Evolutionary conservation across 2,329 filamentous ascomycete species (phyloP).

Genomic region (Dothistroma septosporum): DNA sequence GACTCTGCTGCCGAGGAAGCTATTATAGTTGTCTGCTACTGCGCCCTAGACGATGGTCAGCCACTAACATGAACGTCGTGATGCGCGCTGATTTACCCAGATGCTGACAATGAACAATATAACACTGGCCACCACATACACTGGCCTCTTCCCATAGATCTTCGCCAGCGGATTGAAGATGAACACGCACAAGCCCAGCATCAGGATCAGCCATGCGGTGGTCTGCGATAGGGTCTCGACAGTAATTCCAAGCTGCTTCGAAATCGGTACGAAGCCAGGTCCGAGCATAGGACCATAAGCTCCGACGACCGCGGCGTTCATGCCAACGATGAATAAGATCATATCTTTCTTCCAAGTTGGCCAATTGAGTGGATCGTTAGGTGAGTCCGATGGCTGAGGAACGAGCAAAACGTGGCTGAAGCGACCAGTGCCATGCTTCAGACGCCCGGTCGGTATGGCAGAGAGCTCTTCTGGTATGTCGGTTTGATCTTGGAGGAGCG

Average conservation of each 20-base stretch:
- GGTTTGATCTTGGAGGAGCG: conserved; percentile 45
- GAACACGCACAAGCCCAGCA: conserved; percentile 47
- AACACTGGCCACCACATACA: conserved; percentile 46
- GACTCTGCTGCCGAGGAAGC: conserved; percentile 47
- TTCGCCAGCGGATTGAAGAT: conserved; percentile 50
- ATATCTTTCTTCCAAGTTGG: conserved; percentile 46
- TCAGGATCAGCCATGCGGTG: conserved; percentile 49
- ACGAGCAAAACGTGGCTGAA: conserved; percentile 31
- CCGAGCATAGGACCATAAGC: conserved; percentile 52
- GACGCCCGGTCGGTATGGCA: conserved; percentile 38
- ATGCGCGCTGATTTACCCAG: conserved; percentile 32
- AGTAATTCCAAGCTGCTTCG: conserved; percentile 42
- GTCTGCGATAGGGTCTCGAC: conserved; percentile 44
- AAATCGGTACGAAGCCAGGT: conserved; percentile 48
- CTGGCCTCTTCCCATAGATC: conserved; percentile 48
- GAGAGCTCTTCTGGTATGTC: conserved; percentile 48
- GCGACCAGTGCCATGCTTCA: conserved; percentile 34
- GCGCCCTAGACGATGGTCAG: conserved; percentile 31
- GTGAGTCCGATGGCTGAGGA: conserved; percentile 48
- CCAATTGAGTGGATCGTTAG: conserved; percentile 50
- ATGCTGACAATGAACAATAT: conserved; percentile 47
- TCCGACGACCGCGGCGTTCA: conserved; percentile 48
- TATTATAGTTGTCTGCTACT: conserved; percentile 41
- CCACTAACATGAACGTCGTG: not conserved
- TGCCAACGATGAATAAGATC: conserved; percentile 44